These are phyloP conservation scores for Talaromyces atroroseus DNA, from an alignment of 2,329 filamentous ascomycete genomes.

Conservation along the genomic window DNA sequence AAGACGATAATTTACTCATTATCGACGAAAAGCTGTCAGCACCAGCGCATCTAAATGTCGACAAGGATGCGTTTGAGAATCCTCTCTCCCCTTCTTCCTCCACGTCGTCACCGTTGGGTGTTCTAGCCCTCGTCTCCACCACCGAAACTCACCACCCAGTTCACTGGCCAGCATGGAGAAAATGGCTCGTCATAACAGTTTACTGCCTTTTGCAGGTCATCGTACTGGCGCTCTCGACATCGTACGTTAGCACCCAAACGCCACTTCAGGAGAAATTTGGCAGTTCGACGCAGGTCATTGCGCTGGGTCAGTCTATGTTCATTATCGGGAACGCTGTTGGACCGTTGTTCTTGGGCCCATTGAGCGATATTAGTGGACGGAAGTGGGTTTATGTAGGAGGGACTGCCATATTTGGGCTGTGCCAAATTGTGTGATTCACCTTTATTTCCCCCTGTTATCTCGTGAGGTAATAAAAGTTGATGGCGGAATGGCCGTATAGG, in stretches of 20 bases:
- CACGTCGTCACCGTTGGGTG: not conserved
- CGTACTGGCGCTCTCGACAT: conserved; percentile 36
- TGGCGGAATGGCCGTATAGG: conserved; percentile 7
- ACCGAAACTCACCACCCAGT: conserved; percentile 16
- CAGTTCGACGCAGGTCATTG: conserved; percentile 32
- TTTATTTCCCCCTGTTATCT: not conserved
- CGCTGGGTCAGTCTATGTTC: conserved; percentile 40
- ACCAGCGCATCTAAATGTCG: not conserved
- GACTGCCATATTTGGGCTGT: conserved; percentile 29
- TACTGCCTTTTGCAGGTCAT: conserved; percentile 35
- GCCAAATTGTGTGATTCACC: conserved; percentile 24
- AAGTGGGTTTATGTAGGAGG: conserved; percentile 42
- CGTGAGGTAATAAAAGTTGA: too few species aligned
- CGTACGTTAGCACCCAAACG: conserved; percentile 36
- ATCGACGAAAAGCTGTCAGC: not conserved
- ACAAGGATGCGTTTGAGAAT: not conserved
- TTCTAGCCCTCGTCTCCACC: conserved; percentile 14
- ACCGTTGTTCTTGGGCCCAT: conserved; percentile 37
- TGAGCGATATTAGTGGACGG: conserved; percentile 39
- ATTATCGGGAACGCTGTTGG: conserved; percentile 40
- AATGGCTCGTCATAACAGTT: conserved; percentile 18
- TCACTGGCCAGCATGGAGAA: conserved; percentile 18
- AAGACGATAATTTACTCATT: not conserved
- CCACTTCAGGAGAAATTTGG: conserved; percentile 35
- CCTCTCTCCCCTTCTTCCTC: not conserved